Evolutionary conservation across 1,284 basidiomycete genomes (phyloP).

Genomic region (Pseudozyma sp.): DNA sequence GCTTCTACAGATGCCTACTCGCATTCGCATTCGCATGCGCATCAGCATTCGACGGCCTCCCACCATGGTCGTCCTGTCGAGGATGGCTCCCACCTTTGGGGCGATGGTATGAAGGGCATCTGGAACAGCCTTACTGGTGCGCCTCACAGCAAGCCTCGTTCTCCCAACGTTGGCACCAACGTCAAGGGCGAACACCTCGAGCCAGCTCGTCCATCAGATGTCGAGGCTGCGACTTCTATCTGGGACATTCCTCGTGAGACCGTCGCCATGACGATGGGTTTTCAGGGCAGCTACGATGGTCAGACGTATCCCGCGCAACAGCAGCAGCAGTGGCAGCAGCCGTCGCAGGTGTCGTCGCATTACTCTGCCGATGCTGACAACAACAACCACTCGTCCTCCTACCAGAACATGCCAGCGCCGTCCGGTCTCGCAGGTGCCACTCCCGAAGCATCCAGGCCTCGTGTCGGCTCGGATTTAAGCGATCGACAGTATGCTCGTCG

Average conservation of each 20-base stretch:
- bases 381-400: slow-evolving; percentile 22
- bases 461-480: slow-evolving; percentile 20
- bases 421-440: slow-evolving; percentile 37
- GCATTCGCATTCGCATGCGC: slow-evolving; percentile 15
- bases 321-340: slow-evolving; percentile 33
- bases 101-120: slow-evolving; percentile 51
- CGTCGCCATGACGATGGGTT: slow-evolving; percentile 51
- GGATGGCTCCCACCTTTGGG: slow-evolving; percentile 44
- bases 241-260: slow-evolving; percentile 51
- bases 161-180: background rate
- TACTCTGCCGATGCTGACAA: slow-evolving; percentile 13
- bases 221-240: slow-evolving; percentile 44
- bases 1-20: background rate
- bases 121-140: slow-evolving; percentile 49
- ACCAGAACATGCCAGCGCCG: slow-evolving; percentile 29
- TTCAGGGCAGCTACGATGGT: slow-evolving; percentile 36
- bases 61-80: slow-evolving; percentile 26
- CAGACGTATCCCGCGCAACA: slow-evolving; percentile 30
- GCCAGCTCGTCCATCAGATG: slow-evolving; percentile 39
- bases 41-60: slow-evolving; percentile 12
- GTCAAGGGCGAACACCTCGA: slow-evolving; percentile 33
- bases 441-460: slow-evolving; percentile 20
- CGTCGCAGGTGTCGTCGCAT: slow-evolving; percentile 13
- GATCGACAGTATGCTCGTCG: slow-evolving; percentile 33
- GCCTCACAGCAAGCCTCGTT: slow-evolving; percentile 32